These are phyloP conservation scores for Epithele typhae DNA, from an alignment of 768 basidiomycete genomes.

Conservation along the genomic window DNA sequence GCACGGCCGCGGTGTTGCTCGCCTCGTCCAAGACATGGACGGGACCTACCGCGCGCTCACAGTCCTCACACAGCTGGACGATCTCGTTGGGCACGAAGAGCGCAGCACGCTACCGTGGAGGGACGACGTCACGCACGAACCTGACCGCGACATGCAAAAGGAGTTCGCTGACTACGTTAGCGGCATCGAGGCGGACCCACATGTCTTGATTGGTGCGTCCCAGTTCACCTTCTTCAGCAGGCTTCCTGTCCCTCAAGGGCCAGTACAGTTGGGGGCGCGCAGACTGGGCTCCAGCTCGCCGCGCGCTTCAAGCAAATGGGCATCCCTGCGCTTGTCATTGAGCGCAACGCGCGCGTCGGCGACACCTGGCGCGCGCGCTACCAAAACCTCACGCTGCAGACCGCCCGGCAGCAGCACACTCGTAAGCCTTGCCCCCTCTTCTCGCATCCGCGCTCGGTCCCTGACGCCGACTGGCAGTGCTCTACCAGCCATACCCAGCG, in stretches of 20 bases:
- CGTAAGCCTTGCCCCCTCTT: constrained; percentile 42
- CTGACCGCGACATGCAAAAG: constrained; percentile 30
- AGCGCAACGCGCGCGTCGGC: constrained; percentile 47
- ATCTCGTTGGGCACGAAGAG: constrained; percentile 34
- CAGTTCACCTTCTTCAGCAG: background rate
- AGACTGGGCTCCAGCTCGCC: constrained; percentile 61
- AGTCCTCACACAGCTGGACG: constrained; percentile 29
- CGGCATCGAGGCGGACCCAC: constrained; percentile 34
- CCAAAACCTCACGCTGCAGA: constrained; percentile 47
- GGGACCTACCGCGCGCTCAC: constrained; percentile 33
- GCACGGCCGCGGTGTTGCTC: constrained; percentile 31
- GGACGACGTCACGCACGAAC: constrained; percentile 33
- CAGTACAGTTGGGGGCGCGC: constrained; percentile 53
- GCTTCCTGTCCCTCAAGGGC: background rate
- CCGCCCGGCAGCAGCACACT: constrained; percentile 5
- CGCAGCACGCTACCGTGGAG: constrained; percentile 24
- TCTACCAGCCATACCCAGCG: constrained; percentile 9
- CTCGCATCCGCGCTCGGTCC: background rate
- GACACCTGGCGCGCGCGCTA: constrained; percentile 61
- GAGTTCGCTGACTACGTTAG: constrained; percentile 27
- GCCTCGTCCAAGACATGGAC: constrained; percentile 22
- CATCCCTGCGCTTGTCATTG: constrained; percentile 50
- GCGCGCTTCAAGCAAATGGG: constrained; percentile 55
- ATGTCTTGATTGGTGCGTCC: constrained; percentile 33
- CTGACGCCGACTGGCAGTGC: background rate